phyloP scores from a whole-genome alignment of 2,329 filamentous ascomycete genomes.

The Penicillium griseofulvum region DNA sequence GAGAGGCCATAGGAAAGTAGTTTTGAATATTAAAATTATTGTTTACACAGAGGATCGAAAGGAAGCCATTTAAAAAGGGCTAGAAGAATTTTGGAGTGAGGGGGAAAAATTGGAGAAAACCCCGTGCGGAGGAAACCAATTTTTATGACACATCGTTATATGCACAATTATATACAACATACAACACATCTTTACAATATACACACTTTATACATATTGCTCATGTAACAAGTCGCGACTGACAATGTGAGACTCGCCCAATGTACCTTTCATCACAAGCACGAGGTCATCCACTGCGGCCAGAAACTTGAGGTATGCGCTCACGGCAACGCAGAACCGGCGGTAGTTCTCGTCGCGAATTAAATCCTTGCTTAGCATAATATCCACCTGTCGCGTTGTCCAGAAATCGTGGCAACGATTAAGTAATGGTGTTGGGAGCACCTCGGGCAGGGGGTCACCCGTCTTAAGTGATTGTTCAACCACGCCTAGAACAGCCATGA shows the following conservation, averaged over 20 bases:
- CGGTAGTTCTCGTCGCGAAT: constrained; percentile 46
- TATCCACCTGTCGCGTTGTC: constrained; percentile 17
- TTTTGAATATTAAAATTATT: not conserved
- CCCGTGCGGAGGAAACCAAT: constrained; percentile 7
- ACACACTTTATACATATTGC: not conserved
- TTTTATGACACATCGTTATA: constrained; percentile 7
- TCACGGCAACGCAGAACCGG: constrained; percentile 49
- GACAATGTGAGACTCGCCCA: constrained; percentile 45
- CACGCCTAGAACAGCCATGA: constrained; percentile 52
- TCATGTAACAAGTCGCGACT: constrained; percentile 18
- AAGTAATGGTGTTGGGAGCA: constrained; percentile 49
- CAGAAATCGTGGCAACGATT: constrained; percentile 34
- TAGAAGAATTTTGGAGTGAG: not conserved
- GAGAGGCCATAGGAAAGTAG: constrained; percentile 11
- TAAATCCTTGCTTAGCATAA: constrained; percentile 33
- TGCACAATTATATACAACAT: not conserved
- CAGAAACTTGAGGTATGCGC: constrained; percentile 47
- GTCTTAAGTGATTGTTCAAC: constrained; percentile 50
- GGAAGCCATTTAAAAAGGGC: not conserved
- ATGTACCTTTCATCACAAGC: constrained; percentile 42
- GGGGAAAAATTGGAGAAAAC: constrained; percentile 10
- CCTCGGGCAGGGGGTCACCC: constrained; percentile 49
- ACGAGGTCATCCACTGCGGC: constrained; percentile 47
- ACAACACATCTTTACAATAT: not conserved
- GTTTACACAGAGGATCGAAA: not conserved